Base-by-base conservation (phyloP, 1,139 yeast genomes). In the Arxiozyma bovina region DNA sequence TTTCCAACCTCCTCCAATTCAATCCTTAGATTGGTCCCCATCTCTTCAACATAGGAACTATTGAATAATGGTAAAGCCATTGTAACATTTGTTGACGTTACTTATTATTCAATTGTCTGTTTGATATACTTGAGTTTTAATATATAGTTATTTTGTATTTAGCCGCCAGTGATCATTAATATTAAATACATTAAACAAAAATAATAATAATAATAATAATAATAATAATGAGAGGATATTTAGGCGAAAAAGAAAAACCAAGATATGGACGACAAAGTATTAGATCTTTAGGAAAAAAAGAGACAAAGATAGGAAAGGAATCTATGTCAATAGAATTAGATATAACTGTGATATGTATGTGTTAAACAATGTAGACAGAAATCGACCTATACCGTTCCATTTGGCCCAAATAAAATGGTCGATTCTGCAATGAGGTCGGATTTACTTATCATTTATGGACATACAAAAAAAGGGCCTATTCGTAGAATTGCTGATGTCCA, bases 1-100 rank as follows among this genome's bases (percentile, higher is more conserved):
- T 52, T 25, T n/a, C 45, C 47, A 6, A 20, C 40, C 6, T 47
- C 54, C 18, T 47, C 94, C 15, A 66, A 50, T 2, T 65, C 63
- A n/a, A 60, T 60, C 49, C 59, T 60, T 18, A 59, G 48, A 12
- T 21, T 34, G 23, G 8, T 30, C 18, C 27, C 25, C n/a, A 45
- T 44, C 2, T 7, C 12, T 15, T 42, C 23, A 18, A 11, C 20
- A 20, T 45, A n/a, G 1, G 48, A 45, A 30, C 18, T 30, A n/a
- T 17, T 5, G 7, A 30, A 27, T 7, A 30, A 18, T 18, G 48
- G 30, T 9, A 30, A 45, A 11, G 12, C 30, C 60, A 46, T 53
- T 34, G 40, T 12, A 12, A 34, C 17, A 12, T 34, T 34, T 9
- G 4, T 34, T 34, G 3, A 15, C 8, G 40, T 34, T 12, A 34